phyloP scores from a whole-genome alignment of 2,329 filamentous ascomycete genomes.

The Raffaelea deltoideospora region DNA sequence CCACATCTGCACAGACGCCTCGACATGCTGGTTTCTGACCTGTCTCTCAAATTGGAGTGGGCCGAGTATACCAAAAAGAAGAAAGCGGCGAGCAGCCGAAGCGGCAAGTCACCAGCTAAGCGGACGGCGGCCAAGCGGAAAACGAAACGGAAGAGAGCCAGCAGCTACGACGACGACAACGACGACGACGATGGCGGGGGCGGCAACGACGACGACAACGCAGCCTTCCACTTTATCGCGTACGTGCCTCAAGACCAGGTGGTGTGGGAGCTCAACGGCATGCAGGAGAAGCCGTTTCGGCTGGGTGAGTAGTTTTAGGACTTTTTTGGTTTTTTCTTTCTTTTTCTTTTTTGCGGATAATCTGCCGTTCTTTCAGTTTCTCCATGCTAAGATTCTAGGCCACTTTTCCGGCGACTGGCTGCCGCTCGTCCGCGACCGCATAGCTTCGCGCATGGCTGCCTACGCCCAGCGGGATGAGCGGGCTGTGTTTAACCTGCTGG shows the following conservation, averaged over 20 bases:
- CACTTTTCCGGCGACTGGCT: slow-evolving; percentile 46
- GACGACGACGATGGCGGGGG: slow-evolving; percentile 16
- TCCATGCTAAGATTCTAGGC: too few species aligned
- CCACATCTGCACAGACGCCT: slow-evolving; percentile 41
- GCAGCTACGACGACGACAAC: slow-evolving; percentile 8
- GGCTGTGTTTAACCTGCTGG: slow-evolving; percentile 44
- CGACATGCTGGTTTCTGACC: slow-evolving; percentile 60
- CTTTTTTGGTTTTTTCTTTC: slow-evolving; percentile 6
- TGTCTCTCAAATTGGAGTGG: slow-evolving; percentile 45
- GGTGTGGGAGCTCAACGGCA: slow-evolving; percentile 87
- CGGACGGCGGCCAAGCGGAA: too few species aligned
- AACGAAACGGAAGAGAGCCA: too few species aligned
- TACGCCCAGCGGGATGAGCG: slow-evolving; percentile 5
- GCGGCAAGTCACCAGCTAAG: too few species aligned
- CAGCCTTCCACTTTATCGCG: slow-evolving; percentile 95
- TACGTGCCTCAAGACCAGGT: slow-evolving; percentile 68
- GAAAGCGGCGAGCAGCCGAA: neutral
- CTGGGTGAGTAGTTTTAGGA: slow-evolving; percentile 34
- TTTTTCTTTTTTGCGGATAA: neutral
- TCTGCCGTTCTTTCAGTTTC: too few species aligned
- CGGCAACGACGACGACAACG: slow-evolving; percentile 50
- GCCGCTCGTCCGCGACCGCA: slow-evolving; percentile 43
- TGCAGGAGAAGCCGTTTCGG: slow-evolving; percentile 59
- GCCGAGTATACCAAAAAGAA: slow-evolving; percentile 15
- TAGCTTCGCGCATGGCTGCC: slow-evolving; percentile 46